Percentiles rank a stretch among this genome's conserved stretches.
Conservation (phyloP, 495 filamentous ascomycete species). For the Chaetomidium leptoderma region DNA sequence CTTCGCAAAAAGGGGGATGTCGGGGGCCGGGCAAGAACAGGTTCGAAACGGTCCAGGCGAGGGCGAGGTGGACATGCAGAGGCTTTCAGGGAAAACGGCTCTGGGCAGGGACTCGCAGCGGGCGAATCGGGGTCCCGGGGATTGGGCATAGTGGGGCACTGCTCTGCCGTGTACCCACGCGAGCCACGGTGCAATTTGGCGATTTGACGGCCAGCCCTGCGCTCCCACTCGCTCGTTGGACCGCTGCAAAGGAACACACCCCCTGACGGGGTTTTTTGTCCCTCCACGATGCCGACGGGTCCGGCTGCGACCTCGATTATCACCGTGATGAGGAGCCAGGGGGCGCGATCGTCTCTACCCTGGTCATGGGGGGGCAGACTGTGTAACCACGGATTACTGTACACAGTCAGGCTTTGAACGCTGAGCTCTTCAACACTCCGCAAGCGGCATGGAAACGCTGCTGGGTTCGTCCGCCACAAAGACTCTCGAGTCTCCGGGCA, state of each 20-base stretch:
- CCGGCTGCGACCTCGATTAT: slow-evolving; percentile 10
- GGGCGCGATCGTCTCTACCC: background rate
- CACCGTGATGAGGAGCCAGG: background rate
- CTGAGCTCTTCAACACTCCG: too few relatives aligned
- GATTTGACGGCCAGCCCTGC: slow-evolving; percentile 15
- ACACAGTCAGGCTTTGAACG: too few relatives aligned
- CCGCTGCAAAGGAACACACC: background rate
- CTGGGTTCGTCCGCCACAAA: background rate
- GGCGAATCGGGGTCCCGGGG: slow-evolving; percentile 13
- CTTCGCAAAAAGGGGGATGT: slow-evolving; percentile 1
- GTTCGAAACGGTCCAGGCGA: background rate
- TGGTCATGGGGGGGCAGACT: background rate
- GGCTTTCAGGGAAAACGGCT: slow-evolving; percentile 6
- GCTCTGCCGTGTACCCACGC: slow-evolving; percentile 3
- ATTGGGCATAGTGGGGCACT: background rate
- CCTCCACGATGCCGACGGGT: slow-evolving; percentile 12
- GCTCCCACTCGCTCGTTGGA: background rate
- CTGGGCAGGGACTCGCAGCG: background rate
- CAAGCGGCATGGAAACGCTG: background rate
- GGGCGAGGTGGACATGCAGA: background rate
- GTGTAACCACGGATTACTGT: too few relatives aligned
- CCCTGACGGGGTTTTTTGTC: background rate
- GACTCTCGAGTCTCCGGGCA: background rate
- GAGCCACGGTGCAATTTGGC: slow-evolving; percentile 16
- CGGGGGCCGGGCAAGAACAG: slow-evolving; percentile 2